Evolutionary conservation across 1,284 basidiomycete genomes (phyloP).

Genomic region (Crepidotus sp.): DNA sequence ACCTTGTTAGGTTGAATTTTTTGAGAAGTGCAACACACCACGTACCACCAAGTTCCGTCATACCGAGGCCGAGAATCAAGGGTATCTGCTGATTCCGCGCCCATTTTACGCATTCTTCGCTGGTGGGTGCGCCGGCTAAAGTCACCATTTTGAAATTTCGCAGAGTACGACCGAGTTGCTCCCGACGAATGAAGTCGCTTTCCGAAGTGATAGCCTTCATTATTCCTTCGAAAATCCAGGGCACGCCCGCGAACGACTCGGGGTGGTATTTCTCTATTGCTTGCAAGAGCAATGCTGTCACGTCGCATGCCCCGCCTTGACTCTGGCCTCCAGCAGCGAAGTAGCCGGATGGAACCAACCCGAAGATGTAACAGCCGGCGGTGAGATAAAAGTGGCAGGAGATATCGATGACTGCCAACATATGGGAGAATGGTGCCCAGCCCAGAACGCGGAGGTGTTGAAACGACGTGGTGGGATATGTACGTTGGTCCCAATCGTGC

Average conservation of each 20-base stretch:
- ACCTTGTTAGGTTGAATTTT: neutral
- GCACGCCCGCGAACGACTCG: conserved; percentile 23
- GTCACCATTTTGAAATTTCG: conserved; percentile 22
- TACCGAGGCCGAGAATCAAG: conserved; percentile 27
- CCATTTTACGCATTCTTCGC: conserved; percentile 24
- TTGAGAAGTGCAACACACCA: neutral
- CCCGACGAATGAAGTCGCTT: conserved; percentile 18
- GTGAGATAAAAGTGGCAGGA: conserved; percentile 23
- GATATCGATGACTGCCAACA: conserved; percentile 22
- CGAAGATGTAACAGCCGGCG: conserved; percentile 28
- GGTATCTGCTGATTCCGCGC: conserved; percentile 21
- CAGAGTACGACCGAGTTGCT: conserved; percentile 17
- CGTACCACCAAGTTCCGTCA: conserved; percentile 29
- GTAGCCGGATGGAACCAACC: conserved; percentile 25
- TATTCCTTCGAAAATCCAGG: conserved; percentile 16
- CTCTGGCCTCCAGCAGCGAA: neutral
- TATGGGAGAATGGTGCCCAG: conserved; percentile 29
- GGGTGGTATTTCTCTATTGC: conserved; percentile 13
- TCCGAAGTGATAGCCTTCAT: conserved; percentile 19
- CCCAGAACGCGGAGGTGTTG: conserved; percentile 26
- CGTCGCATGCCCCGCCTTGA: neutral
- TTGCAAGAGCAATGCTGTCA: conserved; percentile 2
- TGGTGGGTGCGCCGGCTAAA: conserved; percentile 26
- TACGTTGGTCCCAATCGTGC: conserved; percentile 22
- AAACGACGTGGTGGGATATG: conserved; percentile 22